A percentile compares a stretch with the other conserved stretches of the same genome.
These are phyloP conservation scores for Amanita pseudoporphyria DNA, from an alignment of 768 basidiomycete species.

Conservation along the genomic window DNA sequence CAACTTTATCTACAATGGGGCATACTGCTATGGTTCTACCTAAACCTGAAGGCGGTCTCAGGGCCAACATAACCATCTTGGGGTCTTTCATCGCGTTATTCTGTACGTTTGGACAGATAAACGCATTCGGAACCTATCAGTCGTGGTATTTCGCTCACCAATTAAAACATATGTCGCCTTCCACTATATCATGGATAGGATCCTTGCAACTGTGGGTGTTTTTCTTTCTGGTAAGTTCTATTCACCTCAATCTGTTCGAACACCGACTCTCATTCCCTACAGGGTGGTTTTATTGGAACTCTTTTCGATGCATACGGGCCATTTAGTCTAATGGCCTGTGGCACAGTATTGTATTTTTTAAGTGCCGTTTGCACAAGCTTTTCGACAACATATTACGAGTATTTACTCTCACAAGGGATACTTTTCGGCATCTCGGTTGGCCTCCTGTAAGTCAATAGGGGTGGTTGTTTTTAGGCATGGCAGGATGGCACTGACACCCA, in stretches of 20 bases:
- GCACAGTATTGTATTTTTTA: constrained; percentile 36
- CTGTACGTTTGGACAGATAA: constrained; percentile 65
- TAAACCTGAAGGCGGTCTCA: background rate
- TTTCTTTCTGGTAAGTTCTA: constrained; percentile 50
- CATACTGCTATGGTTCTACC: background rate
- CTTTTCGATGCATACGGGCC: constrained; percentile 56
- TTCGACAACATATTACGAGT: constrained; percentile 47
- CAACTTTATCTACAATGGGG: background rate
- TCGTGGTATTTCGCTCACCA: constrained; percentile 58
- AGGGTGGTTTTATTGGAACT: constrained; percentile 57
- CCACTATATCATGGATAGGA: constrained; percentile 63
- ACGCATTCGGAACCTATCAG: constrained; percentile 65
- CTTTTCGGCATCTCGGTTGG: constrained; percentile 60
- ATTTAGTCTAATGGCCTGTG: constrained; percentile 37
- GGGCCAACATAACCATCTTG: constrained; percentile 40
- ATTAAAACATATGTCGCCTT: constrained; percentile 36
- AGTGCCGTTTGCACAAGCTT: constrained; percentile 56
- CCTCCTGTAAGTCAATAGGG: constrained; percentile 39
- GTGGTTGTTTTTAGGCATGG: constrained; percentile 5
- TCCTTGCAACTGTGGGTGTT: constrained; percentile 60
- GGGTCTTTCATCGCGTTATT: constrained; percentile 61
- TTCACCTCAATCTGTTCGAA: background rate
- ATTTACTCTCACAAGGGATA: constrained; percentile 52
- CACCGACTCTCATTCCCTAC: background rate
- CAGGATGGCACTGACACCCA: constrained; percentile 7